Evolutionary conservation across 768 basidiomycete species (phyloP).

Genomic region (Porphyrellus cyaneotinctus): DNA sequence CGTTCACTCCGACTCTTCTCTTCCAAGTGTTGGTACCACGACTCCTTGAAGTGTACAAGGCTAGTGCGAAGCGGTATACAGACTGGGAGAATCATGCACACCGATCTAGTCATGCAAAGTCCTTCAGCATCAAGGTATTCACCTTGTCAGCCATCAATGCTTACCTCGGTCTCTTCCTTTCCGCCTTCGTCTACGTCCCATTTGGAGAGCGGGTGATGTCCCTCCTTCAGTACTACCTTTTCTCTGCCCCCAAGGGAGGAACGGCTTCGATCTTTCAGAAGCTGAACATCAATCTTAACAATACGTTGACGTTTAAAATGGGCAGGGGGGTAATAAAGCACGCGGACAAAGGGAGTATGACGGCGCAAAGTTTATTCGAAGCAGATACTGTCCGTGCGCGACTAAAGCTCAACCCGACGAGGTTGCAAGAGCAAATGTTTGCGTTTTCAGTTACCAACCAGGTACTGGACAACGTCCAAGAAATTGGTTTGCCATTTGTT

Average conservation of each 20-base stretch:
- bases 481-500: constrained; percentile 79
- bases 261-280: constrained; percentile 19
- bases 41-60: constrained; percentile 69
- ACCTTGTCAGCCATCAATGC: constrained; percentile 84
- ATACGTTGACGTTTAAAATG: constrained; percentile 30
- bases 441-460: constrained; percentile 91
- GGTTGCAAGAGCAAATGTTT: constrained; percentile 89
- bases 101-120: constrained; percentile 68
- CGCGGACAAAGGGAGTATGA: constrained; percentile 12
- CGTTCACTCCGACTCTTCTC: constrained; percentile 77
- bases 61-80: constrained; percentile 64
- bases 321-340: constrained; percentile 13
- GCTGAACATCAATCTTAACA: constrained; percentile 21
- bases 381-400: constrained; percentile 46
- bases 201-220: constrained; percentile 85
- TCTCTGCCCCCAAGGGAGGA: constrained; percentile 16
- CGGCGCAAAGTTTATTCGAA: constrained; percentile 42
- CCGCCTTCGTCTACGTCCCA: constrained; percentile 94
- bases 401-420: constrained; percentile 57
- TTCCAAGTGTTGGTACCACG: constrained; percentile 80
- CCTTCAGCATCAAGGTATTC: constrained; percentile 88
- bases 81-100: constrained; percentile 91
- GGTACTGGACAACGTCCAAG: constrained; percentile 68
- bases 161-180: constrained; percentile 85
- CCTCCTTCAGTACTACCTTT: constrained; percentile 35